Conservation (phyloP, 148 eudicot genomes). For the Vaccinium myrtillus region DNA sequence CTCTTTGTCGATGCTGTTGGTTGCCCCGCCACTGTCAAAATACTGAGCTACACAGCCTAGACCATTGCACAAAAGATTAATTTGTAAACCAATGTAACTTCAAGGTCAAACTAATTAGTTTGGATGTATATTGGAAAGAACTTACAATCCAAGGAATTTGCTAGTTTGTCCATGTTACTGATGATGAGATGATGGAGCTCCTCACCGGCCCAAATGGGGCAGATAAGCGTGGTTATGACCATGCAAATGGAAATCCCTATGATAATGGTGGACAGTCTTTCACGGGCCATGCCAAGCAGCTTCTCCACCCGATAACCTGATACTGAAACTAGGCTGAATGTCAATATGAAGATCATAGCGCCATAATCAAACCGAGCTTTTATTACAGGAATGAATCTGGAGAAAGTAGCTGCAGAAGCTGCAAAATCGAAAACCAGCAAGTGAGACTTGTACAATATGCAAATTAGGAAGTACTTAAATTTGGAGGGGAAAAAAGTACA, state of each 20-base stretch:
- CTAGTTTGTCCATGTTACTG: slow-evolving; percentile 25
- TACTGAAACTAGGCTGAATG: slow-evolving; percentile 30
- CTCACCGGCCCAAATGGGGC: slow-evolving; percentile 34
- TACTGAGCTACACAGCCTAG: slow-evolving; percentile 22
- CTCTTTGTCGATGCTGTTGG: slow-evolving; percentile 3
- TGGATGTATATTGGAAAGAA: neutral
- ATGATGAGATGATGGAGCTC: slow-evolving; percentile 24
- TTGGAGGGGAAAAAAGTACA: neutral
- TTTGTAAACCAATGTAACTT: neutral
- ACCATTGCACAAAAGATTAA: neutral
- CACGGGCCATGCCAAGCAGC: slow-evolving; percentile 18
- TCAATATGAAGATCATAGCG: slow-evolving; percentile 27
- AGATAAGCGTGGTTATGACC: slow-evolving; percentile 13
- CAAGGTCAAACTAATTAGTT: neutral
- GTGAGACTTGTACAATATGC: neutral
- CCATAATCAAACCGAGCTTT: slow-evolving; percentile 30
- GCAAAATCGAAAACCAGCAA: neutral
- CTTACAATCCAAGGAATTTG: slow-evolving; percentile 28
- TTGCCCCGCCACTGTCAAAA: neutral
- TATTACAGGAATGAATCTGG: slow-evolving; percentile 27
- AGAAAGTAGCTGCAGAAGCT: slow-evolving; percentile 32
- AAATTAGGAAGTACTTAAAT: neutral
- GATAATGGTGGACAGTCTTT: slow-evolving; percentile 26
- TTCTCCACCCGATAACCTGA: slow-evolving; percentile 33
- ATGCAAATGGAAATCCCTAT: slow-evolving; percentile 29